Evolutionary conservation across 495 filamentous ascomycete genomes (phyloP).

Genomic region (Glarea lozoyensis): DNA sequence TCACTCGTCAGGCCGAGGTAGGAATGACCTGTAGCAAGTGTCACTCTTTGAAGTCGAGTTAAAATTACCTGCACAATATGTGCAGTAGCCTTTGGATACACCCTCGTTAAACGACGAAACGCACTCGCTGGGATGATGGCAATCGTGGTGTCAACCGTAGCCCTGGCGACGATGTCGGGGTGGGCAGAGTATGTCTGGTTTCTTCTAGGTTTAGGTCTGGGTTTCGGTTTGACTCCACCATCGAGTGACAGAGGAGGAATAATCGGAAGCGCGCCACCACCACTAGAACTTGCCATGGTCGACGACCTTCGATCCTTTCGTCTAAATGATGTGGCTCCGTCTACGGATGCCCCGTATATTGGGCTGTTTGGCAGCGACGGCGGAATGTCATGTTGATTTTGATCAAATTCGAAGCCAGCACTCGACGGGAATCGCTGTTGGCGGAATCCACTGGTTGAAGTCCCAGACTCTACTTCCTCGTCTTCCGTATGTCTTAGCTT

Average conservation of each 20-base stretch:
- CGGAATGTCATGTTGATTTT: slow-evolving; percentile 17
- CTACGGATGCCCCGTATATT: slow-evolving; percentile 15
- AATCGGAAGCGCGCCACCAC: slow-evolving; percentile 28
- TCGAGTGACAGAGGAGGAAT: slow-evolving; percentile 75
- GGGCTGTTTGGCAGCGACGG: slow-evolving; percentile 23
- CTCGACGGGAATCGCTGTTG: slow-evolving; percentile 11
- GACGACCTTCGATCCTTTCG: slow-evolving; percentile 14
- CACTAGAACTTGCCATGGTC: slow-evolving; percentile 17
- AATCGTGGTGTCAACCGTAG: slow-evolving; percentile 96
- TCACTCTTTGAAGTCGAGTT: slow-evolving; percentile 88
- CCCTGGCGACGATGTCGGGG: slow-evolving; percentile 91
- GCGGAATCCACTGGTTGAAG: slow-evolving; percentile 5
- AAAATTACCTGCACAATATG: slow-evolving; percentile 97
- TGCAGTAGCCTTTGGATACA: slow-evolving; percentile 92
- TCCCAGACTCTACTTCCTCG: slow-evolving; percentile 31
- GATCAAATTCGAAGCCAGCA: slow-evolving; percentile 12
- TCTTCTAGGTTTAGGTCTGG: slow-evolving; percentile 31
- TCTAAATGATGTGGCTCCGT: slow-evolving; percentile 1
- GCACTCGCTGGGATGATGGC: slow-evolving; percentile 96
- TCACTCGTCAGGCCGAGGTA: slow-evolving; percentile 89
- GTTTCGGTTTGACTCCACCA: slow-evolving; percentile 20
- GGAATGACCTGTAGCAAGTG: slow-evolving; percentile 84
- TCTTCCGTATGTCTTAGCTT: slow-evolving; percentile 61
- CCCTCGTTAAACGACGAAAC: slow-evolving; percentile 84
- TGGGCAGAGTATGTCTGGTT: slow-evolving; percentile 69